A percentile compares a stretch with the other conserved stretches of the same genome.
These are phyloP conservation scores for Hanseniaspora pseudoguilliermondii DNA, from an alignment of 805 yeast genomes.

Conservation along the genomic window DNA sequence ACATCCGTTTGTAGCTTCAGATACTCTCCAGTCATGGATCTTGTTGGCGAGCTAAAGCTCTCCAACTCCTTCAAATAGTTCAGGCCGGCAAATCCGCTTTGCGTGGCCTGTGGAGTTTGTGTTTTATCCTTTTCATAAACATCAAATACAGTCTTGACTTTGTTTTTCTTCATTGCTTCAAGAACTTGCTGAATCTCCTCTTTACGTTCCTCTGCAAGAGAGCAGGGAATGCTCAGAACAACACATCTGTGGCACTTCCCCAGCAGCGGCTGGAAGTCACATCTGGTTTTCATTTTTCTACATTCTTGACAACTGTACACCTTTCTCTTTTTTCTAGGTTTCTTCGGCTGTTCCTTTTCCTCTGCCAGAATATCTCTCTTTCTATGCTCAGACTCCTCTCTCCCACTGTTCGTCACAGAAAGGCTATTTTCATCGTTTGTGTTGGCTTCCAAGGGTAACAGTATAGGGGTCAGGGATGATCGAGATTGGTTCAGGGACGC, in stretches of 20 bases:
- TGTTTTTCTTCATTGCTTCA: not conserved
- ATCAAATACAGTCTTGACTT: conserved; percentile 1
- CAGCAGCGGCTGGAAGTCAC: conserved; percentile 35
- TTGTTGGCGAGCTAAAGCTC: not conserved
- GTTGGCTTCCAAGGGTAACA: not conserved
- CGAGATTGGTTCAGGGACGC: not conserved
- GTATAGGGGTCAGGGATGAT: not conserved
- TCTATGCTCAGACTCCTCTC: conserved; percentile 11
- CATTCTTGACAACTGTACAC: conserved; percentile 40
- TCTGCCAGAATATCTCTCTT: conserved; percentile 13
- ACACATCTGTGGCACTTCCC: conserved; percentile 43
- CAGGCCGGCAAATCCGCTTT: not conserved
- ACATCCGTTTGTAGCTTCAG: not conserved
- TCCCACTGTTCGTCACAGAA: not conserved
- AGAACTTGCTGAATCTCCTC: conserved; percentile 19
- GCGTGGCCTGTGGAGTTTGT: not conserved
- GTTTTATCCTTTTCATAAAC: not conserved
- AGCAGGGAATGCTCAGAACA: conserved; percentile 37
- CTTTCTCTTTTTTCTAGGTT: conserved; percentile 29
- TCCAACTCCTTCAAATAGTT: not conserved
- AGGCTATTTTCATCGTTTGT: not conserved
- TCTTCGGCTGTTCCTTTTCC: conserved; percentile 10
- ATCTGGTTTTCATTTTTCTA: conserved; percentile 44
- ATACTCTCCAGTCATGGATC: not conserved
- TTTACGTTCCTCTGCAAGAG: conserved; percentile 29